Base-by-base conservation (phyloP, 352 stramenopile genomes). In the Phytopythium oedochilum region DNA sequence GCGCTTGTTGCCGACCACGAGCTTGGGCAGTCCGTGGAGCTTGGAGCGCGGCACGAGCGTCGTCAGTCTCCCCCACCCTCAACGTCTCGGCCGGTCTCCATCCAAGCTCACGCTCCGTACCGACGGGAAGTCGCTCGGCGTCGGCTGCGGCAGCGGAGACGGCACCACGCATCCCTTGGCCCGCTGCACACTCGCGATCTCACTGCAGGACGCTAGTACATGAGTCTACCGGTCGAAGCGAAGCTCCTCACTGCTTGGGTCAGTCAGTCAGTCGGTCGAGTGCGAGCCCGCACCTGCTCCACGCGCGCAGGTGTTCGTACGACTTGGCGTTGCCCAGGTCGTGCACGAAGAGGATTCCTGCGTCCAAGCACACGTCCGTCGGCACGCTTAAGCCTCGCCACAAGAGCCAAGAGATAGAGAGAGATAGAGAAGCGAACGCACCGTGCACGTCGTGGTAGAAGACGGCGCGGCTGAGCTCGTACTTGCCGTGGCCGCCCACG, bases 371-470 rank as follows among this genome's bases (percentile, higher is more conserved):
- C 29, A 10, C 10, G 6, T 9, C 11, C 18, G 0, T 43, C 22
- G 23, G 43, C 22, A 11, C 15, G 11, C 22, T 5, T 17, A n/a
- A n/a, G n/a, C n/a, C n/a, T n/a, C n/a, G n/a, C n/a, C n/a, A n/a
- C n/a, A n/a, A n/a, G n/a, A n/a, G n/a, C n/a, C n/a, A n/a, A n/a
- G n/a, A n/a, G n/a, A n/a, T n/a, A n/a, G n/a, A n/a, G n/a, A n/a
- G n/a, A n/a, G n/a, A 9, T 29, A 28, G 1, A 14, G 0, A 15
- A 31, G 15, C 10, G n/a, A n/a, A 4, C 38, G 47, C 40, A 74
- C 68, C 85, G 34, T 95, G 83, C 2, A 94, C 68, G 52, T 92
- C 68, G 50, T 89, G 64, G 68, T 94, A 95, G 59, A 93, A 95
- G 42, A 89, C 82, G 7, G 61, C 54, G 17, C 86, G 78, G 57